A percentile compares a stretch with the other conserved stretches of the same genome.
phyloP scores from a whole-genome alignment of 1,139 yeast species.

The Pichia sp. region DNA sequence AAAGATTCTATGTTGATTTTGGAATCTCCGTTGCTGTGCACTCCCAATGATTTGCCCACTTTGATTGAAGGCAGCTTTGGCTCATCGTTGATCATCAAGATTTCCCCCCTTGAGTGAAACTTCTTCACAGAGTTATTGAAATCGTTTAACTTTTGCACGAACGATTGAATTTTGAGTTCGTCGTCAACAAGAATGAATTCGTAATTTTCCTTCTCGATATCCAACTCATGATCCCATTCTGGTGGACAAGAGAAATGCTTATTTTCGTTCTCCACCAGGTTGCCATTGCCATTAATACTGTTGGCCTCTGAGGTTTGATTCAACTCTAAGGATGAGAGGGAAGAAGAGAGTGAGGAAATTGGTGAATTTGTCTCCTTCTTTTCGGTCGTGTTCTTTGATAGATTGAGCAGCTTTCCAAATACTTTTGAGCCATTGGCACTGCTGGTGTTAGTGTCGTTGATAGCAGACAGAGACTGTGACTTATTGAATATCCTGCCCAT shows the following conservation, averaged over 20 bases:
- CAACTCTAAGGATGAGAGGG: conserved; percentile 27
- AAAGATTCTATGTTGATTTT: conserved; percentile 8
- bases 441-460: conserved; percentile 10
- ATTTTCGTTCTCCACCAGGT: not conserved
- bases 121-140: conserved; percentile 15
- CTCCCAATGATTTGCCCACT: conserved; percentile 20
- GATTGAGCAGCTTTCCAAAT: conserved; percentile 1
- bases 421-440: conserved; percentile 20
- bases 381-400: not conserved
- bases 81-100: conserved; percentile 3
- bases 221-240: conserved; percentile 20
- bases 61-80: conserved; percentile 2
- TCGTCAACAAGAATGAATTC: conserved; percentile 26
- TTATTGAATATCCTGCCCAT: conserved; percentile 16
- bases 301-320: conserved; percentile 1
- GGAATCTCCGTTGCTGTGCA: conserved; percentile 11
- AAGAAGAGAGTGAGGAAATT: conserved; percentile 25
- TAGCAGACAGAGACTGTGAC: not conserved
- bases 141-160: conserved; percentile 18
- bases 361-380: conserved; percentile 9
- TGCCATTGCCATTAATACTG: not conserved
- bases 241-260: conserved; percentile 25
- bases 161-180: conserved; percentile 22
- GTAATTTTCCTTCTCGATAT: conserved; percentile 21
- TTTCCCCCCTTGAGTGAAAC: not conserved